phyloP scores from a whole-genome alignment of 23 red algal genomes.

The Gracilaria gracilis region DNA sequence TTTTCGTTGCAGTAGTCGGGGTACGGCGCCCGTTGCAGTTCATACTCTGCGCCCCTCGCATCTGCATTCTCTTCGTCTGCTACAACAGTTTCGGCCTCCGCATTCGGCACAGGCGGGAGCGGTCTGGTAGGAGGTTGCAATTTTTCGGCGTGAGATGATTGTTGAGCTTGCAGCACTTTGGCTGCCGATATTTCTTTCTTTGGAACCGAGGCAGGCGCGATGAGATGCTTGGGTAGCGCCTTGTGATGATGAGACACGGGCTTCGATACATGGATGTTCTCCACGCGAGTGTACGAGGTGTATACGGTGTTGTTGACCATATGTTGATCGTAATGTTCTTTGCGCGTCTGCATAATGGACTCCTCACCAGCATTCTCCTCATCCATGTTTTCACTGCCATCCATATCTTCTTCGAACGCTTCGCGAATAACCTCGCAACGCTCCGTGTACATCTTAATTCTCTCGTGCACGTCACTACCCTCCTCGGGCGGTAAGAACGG shows the following conservation, averaged over 20 bases:
- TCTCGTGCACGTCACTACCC: slow-evolving; percentile 53
- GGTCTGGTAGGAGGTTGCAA: slow-evolving; percentile 2
- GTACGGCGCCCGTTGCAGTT: slow-evolving; percentile 38
- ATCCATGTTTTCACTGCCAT: slow-evolving; percentile 21
- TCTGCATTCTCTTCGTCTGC: not conserved
- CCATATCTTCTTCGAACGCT: slow-evolving; percentile 67
- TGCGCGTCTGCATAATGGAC: not conserved
- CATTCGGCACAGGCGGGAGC: slow-evolving; percentile 2
- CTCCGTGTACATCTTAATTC: slow-evolving; percentile 67
- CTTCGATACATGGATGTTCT: slow-evolving; percentile 2
- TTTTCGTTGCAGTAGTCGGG: slow-evolving; percentile 55
- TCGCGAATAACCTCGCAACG: slow-evolving; percentile 73
- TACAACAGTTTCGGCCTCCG: not conserved
- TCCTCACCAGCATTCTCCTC: not conserved
- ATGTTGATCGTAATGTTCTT: not conserved
- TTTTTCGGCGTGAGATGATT: not conserved
- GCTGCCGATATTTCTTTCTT: not conserved
- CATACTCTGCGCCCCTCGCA: not conserved
- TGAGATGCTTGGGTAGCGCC: not conserved
- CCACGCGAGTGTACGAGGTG: slow-evolving; percentile 24
- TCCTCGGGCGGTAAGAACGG: slow-evolving; percentile 65
- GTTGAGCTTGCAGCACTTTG: not conserved
- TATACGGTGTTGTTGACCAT: slow-evolving; percentile 13
- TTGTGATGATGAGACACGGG: not conserved
- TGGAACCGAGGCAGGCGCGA: not conserved